These are phyloP conservation scores for Leccinum subgranulosum DNA, from an alignment of 768 basidiomycete species.

Conservation along the genomic window DNA sequence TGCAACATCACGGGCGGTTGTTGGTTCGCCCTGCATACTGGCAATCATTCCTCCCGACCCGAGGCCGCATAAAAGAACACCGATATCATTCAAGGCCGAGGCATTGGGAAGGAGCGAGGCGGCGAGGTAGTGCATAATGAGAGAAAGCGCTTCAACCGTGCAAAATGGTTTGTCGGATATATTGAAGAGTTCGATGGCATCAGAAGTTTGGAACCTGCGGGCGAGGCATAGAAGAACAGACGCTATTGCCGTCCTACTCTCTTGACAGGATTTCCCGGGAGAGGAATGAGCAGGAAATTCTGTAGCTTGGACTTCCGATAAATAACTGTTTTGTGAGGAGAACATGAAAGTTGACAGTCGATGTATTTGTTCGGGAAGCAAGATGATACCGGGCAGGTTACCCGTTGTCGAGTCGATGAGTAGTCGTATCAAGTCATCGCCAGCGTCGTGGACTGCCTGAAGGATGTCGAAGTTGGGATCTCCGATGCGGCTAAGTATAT, in stretches of 20 bases:
- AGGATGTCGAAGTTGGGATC: conserved; percentile 36
- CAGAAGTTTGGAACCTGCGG: conserved; percentile 38
- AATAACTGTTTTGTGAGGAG: conserved; percentile 29
- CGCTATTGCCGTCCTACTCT: conserved; percentile 34
- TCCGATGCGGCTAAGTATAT: conserved; percentile 24
- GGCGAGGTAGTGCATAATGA: conserved; percentile 48
- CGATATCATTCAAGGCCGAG: conserved; percentile 49
- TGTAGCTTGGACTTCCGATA: conserved; percentile 33
- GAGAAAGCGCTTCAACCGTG: conserved; percentile 35
- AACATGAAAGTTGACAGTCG: conserved; percentile 38
- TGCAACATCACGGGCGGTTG: conserved; percentile 37
- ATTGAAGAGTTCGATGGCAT: conserved; percentile 22
- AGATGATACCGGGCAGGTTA: conserved; percentile 39
- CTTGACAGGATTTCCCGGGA: conserved; percentile 21
- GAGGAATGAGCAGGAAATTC: conserved; percentile 24
- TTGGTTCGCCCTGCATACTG: conserved; percentile 15
- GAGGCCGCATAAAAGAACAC: conserved; percentile 43
- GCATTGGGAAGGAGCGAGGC: conserved; percentile 43
- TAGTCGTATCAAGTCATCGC: conserved; percentile 31
- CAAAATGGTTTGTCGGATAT: conserved; percentile 28
- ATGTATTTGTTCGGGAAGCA: conserved; percentile 39
- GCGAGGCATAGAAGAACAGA: conserved; percentile 45
- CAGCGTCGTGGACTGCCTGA: conserved; percentile 33
- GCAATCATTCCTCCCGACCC: conserved; percentile 19
- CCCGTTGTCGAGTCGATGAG: conserved; percentile 36